Evolutionary conservation across 441 rosid genomes (phyloP), one percentile per base, ranked within the genome.

Genomic region (Adansonia grandidieri): DNA sequence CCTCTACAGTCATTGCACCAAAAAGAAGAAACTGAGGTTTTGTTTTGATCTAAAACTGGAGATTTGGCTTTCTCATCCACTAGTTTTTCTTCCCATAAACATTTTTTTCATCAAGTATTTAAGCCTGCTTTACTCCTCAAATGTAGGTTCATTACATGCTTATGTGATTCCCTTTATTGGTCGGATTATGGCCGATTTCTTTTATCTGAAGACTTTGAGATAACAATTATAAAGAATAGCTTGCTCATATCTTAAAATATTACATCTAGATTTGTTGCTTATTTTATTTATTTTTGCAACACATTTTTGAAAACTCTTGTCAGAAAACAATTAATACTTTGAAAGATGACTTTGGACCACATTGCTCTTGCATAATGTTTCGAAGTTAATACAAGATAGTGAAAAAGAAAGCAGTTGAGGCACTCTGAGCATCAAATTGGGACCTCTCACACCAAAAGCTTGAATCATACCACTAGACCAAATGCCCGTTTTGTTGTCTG

Each of bases 371-470:
- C 13, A 15, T 13, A 44, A 24, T 45, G 6, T 19, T 60, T 61
- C 19, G 20, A 40, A 61, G 6, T 37, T 14, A 13, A 47, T 40
- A 60, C 22, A 6, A 75, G 44, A 37, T 24, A n/a, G 2, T 19
- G 8, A 44, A 24, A 48, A 60, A 61, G 11, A 13, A 17, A 28
- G 56, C 37, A 15, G 61, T 1, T 65, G 93, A 94, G 92, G 92
- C 90, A 84, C 89, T 89, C 88, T 84, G 91, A 91, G 88, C 87
- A 91, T 93, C 78, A 89, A 91, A 89, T 88, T 84, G 88, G 90
- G 93, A 88, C 97, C 93, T 91, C 93, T 89, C 86, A 84, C 91
- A 91, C 91, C 91, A 93, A 82, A 93, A 88, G 92, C 89, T 88
- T 88, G 92, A 90, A 89, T 92, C 93, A 89, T 88, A 86, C 61